phyloP scores from a whole-genome alignment of 192 early-diverging fungal species.

The Coemansia sp. region DNA sequence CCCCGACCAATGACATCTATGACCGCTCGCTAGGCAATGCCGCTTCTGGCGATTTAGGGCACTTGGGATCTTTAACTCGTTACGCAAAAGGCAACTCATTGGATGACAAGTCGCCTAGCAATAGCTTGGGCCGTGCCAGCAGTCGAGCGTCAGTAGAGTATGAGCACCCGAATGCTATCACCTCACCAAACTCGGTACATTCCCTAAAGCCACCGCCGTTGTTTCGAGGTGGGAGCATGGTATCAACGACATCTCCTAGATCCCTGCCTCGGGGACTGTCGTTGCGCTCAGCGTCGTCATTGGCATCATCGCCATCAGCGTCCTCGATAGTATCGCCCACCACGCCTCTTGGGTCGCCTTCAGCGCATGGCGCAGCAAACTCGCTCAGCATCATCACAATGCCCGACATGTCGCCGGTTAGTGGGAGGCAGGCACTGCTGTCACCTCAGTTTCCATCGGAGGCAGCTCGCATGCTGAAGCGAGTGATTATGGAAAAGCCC shows the following conservation, averaged over 20 bases:
- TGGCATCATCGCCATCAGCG: slow-evolving; percentile 34
- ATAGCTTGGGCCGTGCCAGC: not conserved
- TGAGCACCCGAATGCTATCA: not conserved
- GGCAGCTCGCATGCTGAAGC: slow-evolving; percentile 45
- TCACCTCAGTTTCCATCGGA: slow-evolving; percentile 44
- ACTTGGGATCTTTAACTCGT: not conserved
- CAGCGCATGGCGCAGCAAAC: slow-evolving; percentile 12
- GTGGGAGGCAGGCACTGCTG: not conserved
- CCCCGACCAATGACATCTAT: not conserved
- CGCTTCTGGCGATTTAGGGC: not conserved
- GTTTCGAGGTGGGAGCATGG: slow-evolving; percentile 9
- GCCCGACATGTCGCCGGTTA: slow-evolving; percentile 8
- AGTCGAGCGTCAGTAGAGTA: slow-evolving; percentile 3
- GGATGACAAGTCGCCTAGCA: slow-evolving; percentile 6
- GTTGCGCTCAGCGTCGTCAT: slow-evolving; percentile 24
- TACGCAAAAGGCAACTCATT: not conserved
- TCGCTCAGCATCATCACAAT: slow-evolving; percentile 15
- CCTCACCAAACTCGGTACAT: not conserved
- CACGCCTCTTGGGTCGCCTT: slow-evolving; percentile 28
- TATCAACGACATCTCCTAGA: slow-evolving; percentile 23
- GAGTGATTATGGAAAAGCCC: slow-evolving; percentile 31
- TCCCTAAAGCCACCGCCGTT: not conserved
- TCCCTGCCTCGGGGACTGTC: slow-evolving; percentile 37
- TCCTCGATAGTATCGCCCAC: slow-evolving; percentile 16
- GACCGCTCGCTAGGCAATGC: not conserved